phyloP scores from a whole-genome alignment of 495 filamentous ascomycete genomes.

The Penicillium mononematosum region DNA sequence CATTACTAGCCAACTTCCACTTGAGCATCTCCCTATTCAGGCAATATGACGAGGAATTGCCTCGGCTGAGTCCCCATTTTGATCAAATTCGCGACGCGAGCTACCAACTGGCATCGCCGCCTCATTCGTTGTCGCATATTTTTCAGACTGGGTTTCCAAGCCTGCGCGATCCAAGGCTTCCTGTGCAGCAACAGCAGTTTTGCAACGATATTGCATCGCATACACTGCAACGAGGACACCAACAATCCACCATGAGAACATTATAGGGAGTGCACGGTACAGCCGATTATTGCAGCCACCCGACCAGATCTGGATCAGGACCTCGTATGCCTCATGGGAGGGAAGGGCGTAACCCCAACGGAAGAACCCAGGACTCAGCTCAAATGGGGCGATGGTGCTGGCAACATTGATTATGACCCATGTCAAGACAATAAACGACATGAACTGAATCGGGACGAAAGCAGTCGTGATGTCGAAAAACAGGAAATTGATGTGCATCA shows the following conservation, averaged over 20 bases:
- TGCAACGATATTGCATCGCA: constrained; percentile 6
- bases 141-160: not conserved
- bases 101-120: not conserved
- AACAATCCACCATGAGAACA: constrained; percentile 36
- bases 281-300: constrained; percentile 44
- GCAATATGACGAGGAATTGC: not conserved
- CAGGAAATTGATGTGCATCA: constrained; percentile 46
- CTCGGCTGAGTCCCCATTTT: not conserved
- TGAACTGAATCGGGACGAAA: constrained; percentile 34
- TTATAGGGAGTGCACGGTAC: constrained; percentile 37
- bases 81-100: not conserved
- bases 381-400: constrained; percentile 44
- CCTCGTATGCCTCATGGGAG: constrained; percentile 42
- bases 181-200: not conserved
- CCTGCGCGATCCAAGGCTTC: not conserved
- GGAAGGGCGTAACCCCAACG: constrained; percentile 47
- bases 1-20: not conserved
- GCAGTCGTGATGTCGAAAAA: constrained; percentile 43
- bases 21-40: not conserved
- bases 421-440: constrained; percentile 44
- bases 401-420: constrained; percentile 47
- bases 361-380: constrained; percentile 42
- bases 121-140: not conserved
- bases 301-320: constrained; percentile 48
- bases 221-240: not conserved